phyloP scores from a whole-genome alignment of 2,329 filamentous ascomycete species.

The Exophiala mesophila region DNA sequence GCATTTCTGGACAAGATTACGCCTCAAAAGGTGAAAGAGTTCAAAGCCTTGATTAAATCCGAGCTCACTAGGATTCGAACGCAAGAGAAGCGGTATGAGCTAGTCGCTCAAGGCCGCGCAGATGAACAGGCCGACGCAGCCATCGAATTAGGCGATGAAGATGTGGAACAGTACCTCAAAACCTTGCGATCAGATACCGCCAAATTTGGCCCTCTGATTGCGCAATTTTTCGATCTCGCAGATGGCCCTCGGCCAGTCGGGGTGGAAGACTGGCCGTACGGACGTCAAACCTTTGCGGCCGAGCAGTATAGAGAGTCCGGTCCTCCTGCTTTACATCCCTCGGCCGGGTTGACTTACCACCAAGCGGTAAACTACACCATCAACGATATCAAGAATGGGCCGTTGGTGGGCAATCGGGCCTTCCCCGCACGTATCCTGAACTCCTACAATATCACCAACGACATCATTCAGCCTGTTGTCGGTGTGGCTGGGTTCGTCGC shows the following conservation, averaged over 20 bases:
- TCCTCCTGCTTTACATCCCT: conserved; percentile 60
- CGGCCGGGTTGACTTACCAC: conserved; percentile 59
- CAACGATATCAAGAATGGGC: conserved; percentile 59
- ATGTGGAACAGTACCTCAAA: conserved; percentile 43
- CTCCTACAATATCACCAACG: conserved; percentile 13
- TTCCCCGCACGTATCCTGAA: conserved; percentile 54
- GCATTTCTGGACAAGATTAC: conserved; percentile 45
- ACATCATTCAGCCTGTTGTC: conserved; percentile 11
- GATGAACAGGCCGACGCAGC: conserved; percentile 29
- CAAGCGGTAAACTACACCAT: conserved; percentile 50
- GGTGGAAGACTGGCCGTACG: conserved; percentile 22
- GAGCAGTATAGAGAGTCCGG: conserved; percentile 43
- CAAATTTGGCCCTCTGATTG: conserved; percentile 50
- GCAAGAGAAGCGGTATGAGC: conserved; percentile 34
- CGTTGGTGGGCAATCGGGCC: conserved; percentile 49
- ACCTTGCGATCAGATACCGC: conserved; percentile 39
- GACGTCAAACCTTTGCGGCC: conserved; percentile 27
- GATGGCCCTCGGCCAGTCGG: conserved; percentile 36
- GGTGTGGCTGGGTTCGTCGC: conserved; percentile 27
- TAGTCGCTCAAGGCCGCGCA: conserved; percentile 38
- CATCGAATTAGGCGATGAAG: conserved; percentile 38
- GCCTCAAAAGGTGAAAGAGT: conserved; percentile 17
- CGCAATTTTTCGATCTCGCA: conserved; percentile 54
- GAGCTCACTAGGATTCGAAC: conserved; percentile 31
- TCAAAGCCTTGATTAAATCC: conserved; percentile 35